phyloP scores from a whole-genome alignment of 73 alveolate species.

The Paramecium octaurelia region DNA sequence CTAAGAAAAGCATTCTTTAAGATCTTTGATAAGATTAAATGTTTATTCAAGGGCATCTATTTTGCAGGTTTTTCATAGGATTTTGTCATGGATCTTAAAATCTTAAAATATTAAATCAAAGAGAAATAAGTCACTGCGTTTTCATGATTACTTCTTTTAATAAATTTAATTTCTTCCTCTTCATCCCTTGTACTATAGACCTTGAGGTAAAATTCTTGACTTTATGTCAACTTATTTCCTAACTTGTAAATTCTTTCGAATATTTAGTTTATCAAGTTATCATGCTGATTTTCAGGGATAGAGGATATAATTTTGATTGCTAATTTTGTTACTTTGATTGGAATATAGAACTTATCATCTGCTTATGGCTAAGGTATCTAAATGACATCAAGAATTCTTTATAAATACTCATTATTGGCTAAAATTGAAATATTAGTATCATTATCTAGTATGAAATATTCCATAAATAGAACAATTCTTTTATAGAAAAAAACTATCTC shows the following conservation, averaged over 20 bases:
- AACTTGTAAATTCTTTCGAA: neutral
- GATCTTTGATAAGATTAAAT: neutral
- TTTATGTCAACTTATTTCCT: neutral
- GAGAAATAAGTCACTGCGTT: neutral
- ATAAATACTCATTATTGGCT: neutral
- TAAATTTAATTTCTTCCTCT: neutral
- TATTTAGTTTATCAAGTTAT: neutral
- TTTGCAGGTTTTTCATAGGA: conserved; percentile 4
- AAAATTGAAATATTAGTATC: neutral
- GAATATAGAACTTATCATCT: neutral
- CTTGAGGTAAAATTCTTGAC: neutral
- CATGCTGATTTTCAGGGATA: neutral
- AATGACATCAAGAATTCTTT: neutral
- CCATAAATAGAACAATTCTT: neutral
- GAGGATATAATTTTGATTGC: neutral
- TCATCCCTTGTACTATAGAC: neutral
- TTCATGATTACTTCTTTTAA: neutral
- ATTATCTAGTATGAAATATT: conserved; percentile 5
- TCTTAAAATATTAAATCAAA: conserved; percentile 47
- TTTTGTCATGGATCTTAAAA: conserved; percentile 35
- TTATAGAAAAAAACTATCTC: neutral
- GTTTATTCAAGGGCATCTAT: conserved; percentile 29
- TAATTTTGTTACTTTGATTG: conserved; percentile 23
- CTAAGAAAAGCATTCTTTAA: neutral
- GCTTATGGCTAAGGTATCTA: neutral